These are phyloP conservation scores for Aspergillus transmontanensis DNA, from an alignment of 2,329 filamentous ascomycete species.

Conservation along the genomic window DNA sequence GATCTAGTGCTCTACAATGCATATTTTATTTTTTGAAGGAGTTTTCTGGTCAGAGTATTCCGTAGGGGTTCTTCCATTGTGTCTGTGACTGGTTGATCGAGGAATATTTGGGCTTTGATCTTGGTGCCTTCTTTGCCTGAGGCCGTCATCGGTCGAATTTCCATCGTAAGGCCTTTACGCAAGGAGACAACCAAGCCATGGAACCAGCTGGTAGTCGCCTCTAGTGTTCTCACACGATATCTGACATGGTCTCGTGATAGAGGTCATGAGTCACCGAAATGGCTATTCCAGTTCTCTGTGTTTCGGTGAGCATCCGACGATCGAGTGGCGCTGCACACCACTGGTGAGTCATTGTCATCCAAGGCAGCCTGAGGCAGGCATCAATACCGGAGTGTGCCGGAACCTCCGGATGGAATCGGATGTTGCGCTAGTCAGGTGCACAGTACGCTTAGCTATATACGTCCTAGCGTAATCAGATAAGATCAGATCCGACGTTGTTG, in stretches of 20 bases:
- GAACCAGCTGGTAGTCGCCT: not conserved
- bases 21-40: not conserved
- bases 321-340: not conserved
- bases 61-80: not conserved
- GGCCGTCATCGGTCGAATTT: not conserved
- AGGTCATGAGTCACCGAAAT: not conserved
- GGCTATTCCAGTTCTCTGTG: not conserved
- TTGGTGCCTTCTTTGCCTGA: not conserved
- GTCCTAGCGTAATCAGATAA: slow-evolving; percentile 37
- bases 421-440: not conserved
- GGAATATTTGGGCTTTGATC: not conserved
- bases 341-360: not conserved
- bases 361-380: not conserved
- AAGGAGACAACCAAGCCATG: not conserved
- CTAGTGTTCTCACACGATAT: not conserved
- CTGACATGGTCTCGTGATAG: not conserved
- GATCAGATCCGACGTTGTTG: slow-evolving; percentile 25
- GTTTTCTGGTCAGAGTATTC: not conserved
- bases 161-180: not conserved
- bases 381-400: not conserved
- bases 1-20: not conserved
- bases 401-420: slow-evolving; percentile 1
- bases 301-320: not conserved
- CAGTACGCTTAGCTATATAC: not conserved
- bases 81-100: not conserved